Evolutionary conservation across 2,329 filamentous ascomycete species (phyloP).

Genomic region (Fusarium humuli): DNA sequence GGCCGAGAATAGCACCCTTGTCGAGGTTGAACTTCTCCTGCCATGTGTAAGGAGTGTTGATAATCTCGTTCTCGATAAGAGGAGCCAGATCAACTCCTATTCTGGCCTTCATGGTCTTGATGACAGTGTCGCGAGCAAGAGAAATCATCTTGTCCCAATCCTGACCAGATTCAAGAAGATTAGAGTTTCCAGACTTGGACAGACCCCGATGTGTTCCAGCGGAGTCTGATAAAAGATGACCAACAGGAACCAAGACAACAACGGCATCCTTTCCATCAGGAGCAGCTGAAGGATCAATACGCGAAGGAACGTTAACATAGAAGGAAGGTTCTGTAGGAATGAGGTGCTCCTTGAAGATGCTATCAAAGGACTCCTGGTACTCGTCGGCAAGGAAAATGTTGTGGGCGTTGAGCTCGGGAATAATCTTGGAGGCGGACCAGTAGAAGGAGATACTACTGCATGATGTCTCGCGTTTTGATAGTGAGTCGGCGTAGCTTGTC

Average conservation of each 20-base stretch:
- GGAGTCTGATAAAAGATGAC: constrained; percentile 63
- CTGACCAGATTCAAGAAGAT: neutral
- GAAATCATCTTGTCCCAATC: constrained; percentile 69
- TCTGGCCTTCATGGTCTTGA: constrained; percentile 69
- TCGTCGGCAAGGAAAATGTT: constrained; percentile 83
- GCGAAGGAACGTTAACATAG: constrained; percentile 80
- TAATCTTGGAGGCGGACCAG: constrained; percentile 71
- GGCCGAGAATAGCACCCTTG: constrained; percentile 77
- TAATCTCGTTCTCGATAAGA: constrained; percentile 68
- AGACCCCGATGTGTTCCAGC: constrained; percentile 29
- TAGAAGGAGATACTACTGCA: constrained; percentile 83
- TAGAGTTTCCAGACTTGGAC: constrained; percentile 16
- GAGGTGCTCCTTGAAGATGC: constrained; percentile 76
- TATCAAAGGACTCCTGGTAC: constrained; percentile 79
- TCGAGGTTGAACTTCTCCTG: constrained; percentile 77
- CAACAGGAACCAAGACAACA: constrained; percentile 78
- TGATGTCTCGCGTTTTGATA: constrained; percentile 66
- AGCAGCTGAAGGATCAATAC: constrained; percentile 75
- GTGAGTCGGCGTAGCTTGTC: constrained; percentile 52
- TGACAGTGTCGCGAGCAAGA: constrained; percentile 69
- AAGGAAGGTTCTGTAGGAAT: constrained; percentile 78
- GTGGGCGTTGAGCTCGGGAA: constrained; percentile 74
- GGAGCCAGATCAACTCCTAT: constrained; percentile 65
- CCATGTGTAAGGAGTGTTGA: constrained; percentile 76
- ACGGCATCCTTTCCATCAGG: constrained; percentile 73